Evolutionary conservation across 2,329 filamentous ascomycete species (phyloP).

Genomic region (Verticillium zaregamsianum): DNA sequence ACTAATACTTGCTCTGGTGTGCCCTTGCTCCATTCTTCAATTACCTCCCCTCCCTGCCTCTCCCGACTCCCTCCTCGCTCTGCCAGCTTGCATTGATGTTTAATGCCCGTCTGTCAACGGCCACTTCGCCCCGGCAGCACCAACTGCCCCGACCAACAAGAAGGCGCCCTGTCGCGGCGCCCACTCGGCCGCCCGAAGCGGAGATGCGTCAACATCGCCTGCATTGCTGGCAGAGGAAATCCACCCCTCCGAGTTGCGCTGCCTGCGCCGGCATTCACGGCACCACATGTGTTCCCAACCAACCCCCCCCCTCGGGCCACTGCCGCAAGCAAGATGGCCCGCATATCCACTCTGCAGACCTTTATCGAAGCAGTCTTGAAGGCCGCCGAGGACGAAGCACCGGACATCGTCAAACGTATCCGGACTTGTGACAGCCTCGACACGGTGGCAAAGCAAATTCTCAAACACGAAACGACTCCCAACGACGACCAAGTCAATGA

Average conservation of each 20-base stretch:
- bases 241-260: constrained; percentile 82
- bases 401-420: constrained; percentile 77
- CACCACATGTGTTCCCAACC: constrained; percentile 91
- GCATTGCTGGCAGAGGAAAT: constrained; percentile 77
- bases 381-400: constrained; percentile 81
- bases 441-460: constrained; percentile 47
- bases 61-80: neutral
- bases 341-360: constrained; percentile 82
- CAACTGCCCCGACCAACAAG: constrained; percentile 22
- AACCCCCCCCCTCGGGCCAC: constrained; percentile 91
- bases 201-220: constrained; percentile 79
- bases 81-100: neutral
- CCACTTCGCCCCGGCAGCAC: neutral
- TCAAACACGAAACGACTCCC: constrained; percentile 37
- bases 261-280: constrained; percentile 94
- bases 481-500: constrained; percentile 33
- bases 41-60: neutral
- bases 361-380: constrained; percentile 90
- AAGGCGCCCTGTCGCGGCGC: constrained; percentile 48
- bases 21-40: neutral
- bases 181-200: constrained; percentile 54
- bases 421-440: constrained; percentile 74
- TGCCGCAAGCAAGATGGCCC: constrained; percentile 85
- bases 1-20: too few species aligned
- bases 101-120: neutral